Base-by-base conservation (phyloP, 768 basidiomycete species). In the Hericium coralloides region DNA sequence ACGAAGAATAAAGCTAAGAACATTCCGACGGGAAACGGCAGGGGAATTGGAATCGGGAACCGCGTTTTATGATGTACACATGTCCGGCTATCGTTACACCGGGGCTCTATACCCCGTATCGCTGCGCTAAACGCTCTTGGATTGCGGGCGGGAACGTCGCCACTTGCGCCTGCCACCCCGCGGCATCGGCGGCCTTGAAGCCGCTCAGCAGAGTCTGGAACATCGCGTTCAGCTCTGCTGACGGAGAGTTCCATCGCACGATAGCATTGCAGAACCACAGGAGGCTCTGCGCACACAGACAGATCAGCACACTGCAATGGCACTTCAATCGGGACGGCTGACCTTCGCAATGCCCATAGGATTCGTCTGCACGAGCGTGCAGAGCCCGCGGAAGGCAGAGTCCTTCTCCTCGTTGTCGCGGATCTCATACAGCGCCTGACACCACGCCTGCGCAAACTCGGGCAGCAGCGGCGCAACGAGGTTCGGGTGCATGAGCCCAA, bases 361-460 rank as follows among this genome's bases (percentile, higher is more conserved):
- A 69, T 99, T 99, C 31, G 83, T 83, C 71, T 95, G 92, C 59
- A 98, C 92, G 38, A 98, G 85, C 26, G 92, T 92, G 72, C 97
- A 99, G 65, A 99, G 82, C 2, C 97, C 97, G 56, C 95, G 81
- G 83, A 98, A 99, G 6, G 97, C 97, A 20, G 94, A 98, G 66
- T 98, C 97, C 73, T 98, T 99, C 76, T 99, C 97, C 65, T 98
- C 95, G 66, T 98, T 99, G 66, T 99, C 97, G 61, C 97, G 87
- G 69, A 99, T 99, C 72, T 98, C 97, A 68, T 94, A 94, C 55
- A 99, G 74, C 7, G 95, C 94, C 65, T 92, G 90, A 70, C 95
- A 97, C 97, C 97, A 99, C 14, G 89, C 85, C 69, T 92, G 89
- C 4, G 93, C 94, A 70, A 98, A 98, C 62, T 89, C 87, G 0